Evolutionary conservation across 306 rosid species (phyloP).

Genomic region (Myrica gale): DNA sequence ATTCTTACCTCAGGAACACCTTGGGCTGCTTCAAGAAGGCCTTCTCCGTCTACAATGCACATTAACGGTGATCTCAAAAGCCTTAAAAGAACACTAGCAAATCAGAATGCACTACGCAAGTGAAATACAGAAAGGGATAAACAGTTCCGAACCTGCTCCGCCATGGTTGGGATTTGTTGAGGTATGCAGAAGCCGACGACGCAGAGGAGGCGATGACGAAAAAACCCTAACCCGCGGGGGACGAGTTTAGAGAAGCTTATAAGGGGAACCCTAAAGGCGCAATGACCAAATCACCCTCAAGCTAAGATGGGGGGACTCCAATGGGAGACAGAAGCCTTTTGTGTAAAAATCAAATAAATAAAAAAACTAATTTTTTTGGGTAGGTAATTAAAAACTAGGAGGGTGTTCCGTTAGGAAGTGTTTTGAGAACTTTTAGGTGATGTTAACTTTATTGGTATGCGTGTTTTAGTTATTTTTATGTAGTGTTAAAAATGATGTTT

Average conservation of each 20-base stretch:
- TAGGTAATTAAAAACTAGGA: too few species aligned
- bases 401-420: too few species aligned
- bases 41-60: slow-evolving; percentile 58
- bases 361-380: too few species aligned
- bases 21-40: slow-evolving; percentile 76
- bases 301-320: background rate
- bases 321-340: too few species aligned
- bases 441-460: too few species aligned
- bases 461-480: too few species aligned
- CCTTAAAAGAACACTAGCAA: background rate
- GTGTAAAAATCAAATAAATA: too few species aligned
- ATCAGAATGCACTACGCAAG: background rate
- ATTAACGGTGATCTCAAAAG: background rate
- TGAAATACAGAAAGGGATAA: background rate
- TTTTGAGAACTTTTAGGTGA: too few species aligned
- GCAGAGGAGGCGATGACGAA: slow-evolving; percentile 11
- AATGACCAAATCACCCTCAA: slow-evolving; percentile 26
- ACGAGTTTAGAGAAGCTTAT: slow-evolving; percentile 7
- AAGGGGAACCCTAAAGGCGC: slow-evolving; percentile 8
- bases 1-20: slow-evolving; percentile 54
- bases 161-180: slow-evolving; percentile 36
- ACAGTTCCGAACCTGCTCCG: slow-evolving; percentile 54
- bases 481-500: too few species aligned
- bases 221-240: slow-evolving; percentile 28
- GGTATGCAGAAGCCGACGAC: slow-evolving; percentile 15